Base-by-base conservation (phyloP, 176 grass and related monocot genomes). In the Hordeum marinum region DNA sequence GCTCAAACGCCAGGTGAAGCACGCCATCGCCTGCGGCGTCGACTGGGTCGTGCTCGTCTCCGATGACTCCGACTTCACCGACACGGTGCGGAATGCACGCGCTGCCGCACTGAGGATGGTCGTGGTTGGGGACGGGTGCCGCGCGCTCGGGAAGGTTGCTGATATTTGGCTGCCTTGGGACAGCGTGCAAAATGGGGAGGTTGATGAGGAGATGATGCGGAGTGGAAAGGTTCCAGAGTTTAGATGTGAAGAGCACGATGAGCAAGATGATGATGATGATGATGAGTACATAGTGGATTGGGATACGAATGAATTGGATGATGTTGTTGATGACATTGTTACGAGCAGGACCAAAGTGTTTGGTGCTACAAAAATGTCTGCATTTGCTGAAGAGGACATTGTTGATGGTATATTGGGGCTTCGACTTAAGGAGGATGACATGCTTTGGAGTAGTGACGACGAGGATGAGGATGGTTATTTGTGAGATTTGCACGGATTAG, bases 151-250 rank as follows among this genome's bases (percentile, higher is more conserved):
- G 9, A 79, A 68, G 39, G 83, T 85, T 42, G 91, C 96, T 46
- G 91, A 95, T 66, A 89, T 98, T 80, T 95, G 96, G 96, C 77
- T 98, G 63, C 89, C 95, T 74, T 95, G 95, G 95, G 85, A 86
- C 18, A 71, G 76, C 9, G 93, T 98, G 2, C 91, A 95, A 81
- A 95, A 85, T 46, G 96, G 96, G 74, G 83, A 95, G 54, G 85
- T 98, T 64, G 90, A 87, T 35, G 85, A 92, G 80, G 91, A 92
- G 45, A 48, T 91, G 67, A 36, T 98, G 89, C 65, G 80, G 62
- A 85, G 34, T 5, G 60, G 85, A 14, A 74, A 77, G 26, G 65
- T 27, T 84, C 26, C 46, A n/a, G 59, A 78, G 3, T 75, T 82
- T 7, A 25, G 77, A 45, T 21, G 61, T 2, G 89, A 85, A 29